Base-by-base conservation (phyloP, 768 basidiomycete genomes). In the Amanita exitialis region DNA sequence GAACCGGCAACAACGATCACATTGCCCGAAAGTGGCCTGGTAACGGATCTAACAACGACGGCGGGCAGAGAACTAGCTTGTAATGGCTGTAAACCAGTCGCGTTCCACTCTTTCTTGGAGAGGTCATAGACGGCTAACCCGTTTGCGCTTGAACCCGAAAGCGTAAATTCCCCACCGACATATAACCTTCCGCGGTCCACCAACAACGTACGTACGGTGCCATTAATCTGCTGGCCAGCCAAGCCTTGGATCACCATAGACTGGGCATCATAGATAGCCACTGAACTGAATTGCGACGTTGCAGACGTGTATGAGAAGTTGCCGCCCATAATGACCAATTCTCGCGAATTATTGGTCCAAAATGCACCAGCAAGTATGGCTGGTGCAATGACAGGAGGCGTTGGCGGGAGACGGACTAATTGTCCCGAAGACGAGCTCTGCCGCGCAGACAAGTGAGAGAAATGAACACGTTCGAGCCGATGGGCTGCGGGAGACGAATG, bases 51-150 rank as follows among this genome's bases (percentile, higher is more conserved):
- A 52, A 94, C 84, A 39, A 81, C 70, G 18, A 85, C 83, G 5
- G 66, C 55, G 0, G 75, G 66, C 3, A 80, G 80, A 12, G 79
- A 62, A 18, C 62, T 62, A 9, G 75, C 72, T 66, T 81, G 77
- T 12, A 95, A 69, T 1, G 83, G 62, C 54, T 83, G 84, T 36
- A 83, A 62, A 13, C 71, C 71, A 16, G 73, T 67, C 13, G 76
- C 64, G 46, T 78, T 70, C 90, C 89, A 92, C 36, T 73, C 64
- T 55, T 80, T 74, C 36, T 65, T 65, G 16, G 68, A 62, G 15
- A 98, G 78, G 62, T 96, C 80, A 62, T 95, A 97, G 39, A 87
- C 68, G 2, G 86, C 85, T 44, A 97, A 77, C 23, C 86, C 86
- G 53, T 81, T 82, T 27, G 74, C 74, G 34, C 66, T 67, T 37